Base-by-base conservation (phyloP, 257 asterid species). In the Dorcoceras hygrometricum region DNA sequence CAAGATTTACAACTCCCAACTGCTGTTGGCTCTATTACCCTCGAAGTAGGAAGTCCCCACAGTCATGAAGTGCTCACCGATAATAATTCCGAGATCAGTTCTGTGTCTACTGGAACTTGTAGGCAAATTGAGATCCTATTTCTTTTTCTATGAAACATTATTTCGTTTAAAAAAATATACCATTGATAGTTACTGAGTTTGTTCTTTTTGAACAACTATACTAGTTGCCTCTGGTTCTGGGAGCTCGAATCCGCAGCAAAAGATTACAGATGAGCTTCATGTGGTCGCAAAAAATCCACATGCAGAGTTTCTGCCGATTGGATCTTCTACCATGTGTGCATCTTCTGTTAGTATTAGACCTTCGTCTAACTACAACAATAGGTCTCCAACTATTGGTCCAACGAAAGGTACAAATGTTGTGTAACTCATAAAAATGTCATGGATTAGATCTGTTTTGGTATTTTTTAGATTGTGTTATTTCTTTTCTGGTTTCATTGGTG, bases 271-370 rank as follows among this genome's bases (percentile, higher is more conserved):
- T 75, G 78, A 80, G 66, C 50, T 70, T 69, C 81, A 76, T 63
- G 84, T 72, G 56, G 73, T 62, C 66, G 95, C 84, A 73, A 84
- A 86, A 82, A 81, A 77, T 81, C 85, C 79, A 67, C 86, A 36
- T 48, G 59, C 57, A 39, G 95, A 86, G 69, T 58, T 82, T 73
- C 69, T 67, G 14, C 90, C 76, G 65, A 65, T 63, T 74, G 62
- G 80, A 50, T 65, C 91, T 57, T 81, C 85, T 67, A 66, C 72
- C 73, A 78, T 50, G 58, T 63, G 80, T 29, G 78, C 77, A 72
- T 78, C 92, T 69, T 63, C 94, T 61, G 71, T 71, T 70, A 80
- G 90, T 71, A 80, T 88, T 71, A 73, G 94, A 83, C 94, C 95
- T 31, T 79, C 96, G 18, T 91, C 95, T 59, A 87, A 80, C 65